phyloP scores from a whole-genome alignment of 2,329 filamentous ascomycete species.

The Arthrobotrys iridis region DNA sequence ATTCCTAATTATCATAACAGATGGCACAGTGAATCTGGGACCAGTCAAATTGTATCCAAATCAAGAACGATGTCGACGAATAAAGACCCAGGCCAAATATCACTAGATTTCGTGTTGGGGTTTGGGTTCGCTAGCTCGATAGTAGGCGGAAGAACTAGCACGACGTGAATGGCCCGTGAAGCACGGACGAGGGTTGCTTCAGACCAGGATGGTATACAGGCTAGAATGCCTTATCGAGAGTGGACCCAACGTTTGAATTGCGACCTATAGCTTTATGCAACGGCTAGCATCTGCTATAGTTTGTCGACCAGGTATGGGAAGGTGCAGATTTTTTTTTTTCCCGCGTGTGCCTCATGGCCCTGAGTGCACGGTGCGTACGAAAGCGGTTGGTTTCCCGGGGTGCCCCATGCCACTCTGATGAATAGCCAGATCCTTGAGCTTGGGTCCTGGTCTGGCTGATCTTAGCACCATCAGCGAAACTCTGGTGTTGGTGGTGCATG shows the following conservation, averaged over 20 bases:
- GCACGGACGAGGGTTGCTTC: constrained; percentile 33
- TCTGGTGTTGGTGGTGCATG: not conserved
- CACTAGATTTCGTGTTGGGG: not conserved
- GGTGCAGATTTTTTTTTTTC: constrained; percentile 29
- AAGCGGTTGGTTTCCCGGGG: constrained; percentile 12
- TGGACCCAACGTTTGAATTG: constrained; percentile 28
- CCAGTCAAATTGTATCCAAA: constrained; percentile 21
- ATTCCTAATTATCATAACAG: constrained; percentile 9
- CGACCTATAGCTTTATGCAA: constrained; percentile 20
- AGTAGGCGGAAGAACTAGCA: constrained; percentile 24
- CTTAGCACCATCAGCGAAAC: constrained; percentile 3
- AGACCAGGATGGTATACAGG: constrained; percentile 27
- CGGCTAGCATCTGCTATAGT: constrained; percentile 21
- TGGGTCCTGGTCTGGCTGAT: constrained; percentile 2
- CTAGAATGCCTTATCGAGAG: constrained; percentile 37
- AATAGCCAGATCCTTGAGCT: constrained; percentile 39
- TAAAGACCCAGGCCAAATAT: constrained; percentile 13
- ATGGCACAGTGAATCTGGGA: constrained; percentile 9
- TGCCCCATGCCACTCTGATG: constrained; percentile 26
- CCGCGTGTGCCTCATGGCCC: constrained; percentile 18
- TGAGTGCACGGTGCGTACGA: constrained; percentile 4
- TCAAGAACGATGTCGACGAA: not conserved
- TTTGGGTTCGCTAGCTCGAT: not conserved
- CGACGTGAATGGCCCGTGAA: not conserved
- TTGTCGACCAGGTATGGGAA: constrained; percentile 13